Evolutionary conservation across 164 flowering plant species (phyloP).

Genomic region (Liriodendron chinense): DNA sequence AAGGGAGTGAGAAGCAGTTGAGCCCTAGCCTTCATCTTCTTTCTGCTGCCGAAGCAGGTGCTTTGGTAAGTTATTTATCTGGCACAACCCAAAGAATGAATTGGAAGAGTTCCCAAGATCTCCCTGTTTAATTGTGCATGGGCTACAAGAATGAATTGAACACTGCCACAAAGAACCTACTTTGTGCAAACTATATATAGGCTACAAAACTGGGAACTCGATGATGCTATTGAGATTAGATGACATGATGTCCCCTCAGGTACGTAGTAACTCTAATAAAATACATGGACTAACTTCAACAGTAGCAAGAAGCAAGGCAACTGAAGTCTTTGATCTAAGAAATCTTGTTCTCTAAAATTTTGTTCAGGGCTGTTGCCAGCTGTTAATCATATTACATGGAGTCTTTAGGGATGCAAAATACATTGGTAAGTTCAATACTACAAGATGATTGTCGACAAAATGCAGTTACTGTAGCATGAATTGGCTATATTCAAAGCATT

Average conservation of each 20-base stretch:
- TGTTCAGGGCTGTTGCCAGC: neutral
- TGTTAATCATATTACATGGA: neutral
- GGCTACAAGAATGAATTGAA: neutral
- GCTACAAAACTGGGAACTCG: too few relatives aligned
- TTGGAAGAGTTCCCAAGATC: neutral
- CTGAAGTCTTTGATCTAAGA: too few relatives aligned
- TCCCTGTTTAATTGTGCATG: neutral
- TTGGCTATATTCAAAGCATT: neutral
- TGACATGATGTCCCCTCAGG: too few relatives aligned
- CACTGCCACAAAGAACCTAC: too few relatives aligned
- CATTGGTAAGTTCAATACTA: neutral
- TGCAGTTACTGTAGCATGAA: neutral
- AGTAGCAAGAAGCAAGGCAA: too few relatives aligned
- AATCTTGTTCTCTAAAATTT: too few relatives aligned
- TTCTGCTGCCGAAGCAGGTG: conserved; percentile 94
- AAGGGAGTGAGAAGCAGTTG: conserved; percentile 39
- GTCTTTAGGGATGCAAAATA: neutral
- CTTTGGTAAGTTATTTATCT: conserved; percentile 49
- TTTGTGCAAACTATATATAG: too few relatives aligned
- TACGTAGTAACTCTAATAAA: too few relatives aligned
- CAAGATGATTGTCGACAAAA: neutral
- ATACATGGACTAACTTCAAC: too few relatives aligned
- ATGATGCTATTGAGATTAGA: too few relatives aligned
- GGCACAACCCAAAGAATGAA: neutral
- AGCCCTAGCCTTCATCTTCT: conserved; percentile 71